A percentile compares a stretch with the other conserved stretches of the same genome.
Conservation (phyloP, 2,329 filamentous ascomycete species). For the Monilinia laxa region DNA sequence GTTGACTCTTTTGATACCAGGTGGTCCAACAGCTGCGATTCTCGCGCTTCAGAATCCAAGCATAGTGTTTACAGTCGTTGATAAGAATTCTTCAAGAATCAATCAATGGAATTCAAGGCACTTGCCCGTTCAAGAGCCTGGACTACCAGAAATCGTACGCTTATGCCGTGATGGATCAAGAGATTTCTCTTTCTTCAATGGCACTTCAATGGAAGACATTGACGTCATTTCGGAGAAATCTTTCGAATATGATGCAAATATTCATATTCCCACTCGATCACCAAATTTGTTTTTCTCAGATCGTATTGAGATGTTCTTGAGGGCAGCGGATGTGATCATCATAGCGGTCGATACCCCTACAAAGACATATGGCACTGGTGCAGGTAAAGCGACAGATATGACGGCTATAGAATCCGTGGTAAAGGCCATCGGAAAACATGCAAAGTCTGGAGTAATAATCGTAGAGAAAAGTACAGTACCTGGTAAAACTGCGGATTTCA, state of each 20-base stretch:
- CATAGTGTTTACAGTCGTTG: slow-evolving; percentile 72
- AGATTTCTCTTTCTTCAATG: slow-evolving; percentile 45
- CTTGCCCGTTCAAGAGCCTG: slow-evolving; percentile 75
- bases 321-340: slow-evolving; percentile 70
- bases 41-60: slow-evolving; percentile 72
- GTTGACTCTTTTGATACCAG: slow-evolving; percentile 38
- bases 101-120: slow-evolving; percentile 70
- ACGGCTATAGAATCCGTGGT: slow-evolving; percentile 69
- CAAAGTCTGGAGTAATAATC: slow-evolving; percentile 67
- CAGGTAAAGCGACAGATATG: slow-evolving; percentile 71
- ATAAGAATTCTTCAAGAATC: slow-evolving; percentile 64
- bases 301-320: slow-evolving; percentile 60
- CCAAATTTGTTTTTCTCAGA: slow-evolving; percentile 75
- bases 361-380: slow-evolving; percentile 67
- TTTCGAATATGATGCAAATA: slow-evolving; percentile 34
- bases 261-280: slow-evolving; percentile 46
- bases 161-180: slow-evolving; percentile 60
- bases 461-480: slow-evolving; percentile 83
- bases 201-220: slow-evolving; percentile 38
- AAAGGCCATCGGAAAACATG: slow-evolving; percentile 64
- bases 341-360: slow-evolving; percentile 79
- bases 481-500: slow-evolving; percentile 68
- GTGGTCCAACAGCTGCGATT: slow-evolving; percentile 72
- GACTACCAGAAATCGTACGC: slow-evolving; percentile 65
- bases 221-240: slow-evolving; percentile 40